These are phyloP conservation scores for Pythium dissotocum DNA, from an alignment of 352 stramenopile genomes.

Conservation along the genomic window DNA sequence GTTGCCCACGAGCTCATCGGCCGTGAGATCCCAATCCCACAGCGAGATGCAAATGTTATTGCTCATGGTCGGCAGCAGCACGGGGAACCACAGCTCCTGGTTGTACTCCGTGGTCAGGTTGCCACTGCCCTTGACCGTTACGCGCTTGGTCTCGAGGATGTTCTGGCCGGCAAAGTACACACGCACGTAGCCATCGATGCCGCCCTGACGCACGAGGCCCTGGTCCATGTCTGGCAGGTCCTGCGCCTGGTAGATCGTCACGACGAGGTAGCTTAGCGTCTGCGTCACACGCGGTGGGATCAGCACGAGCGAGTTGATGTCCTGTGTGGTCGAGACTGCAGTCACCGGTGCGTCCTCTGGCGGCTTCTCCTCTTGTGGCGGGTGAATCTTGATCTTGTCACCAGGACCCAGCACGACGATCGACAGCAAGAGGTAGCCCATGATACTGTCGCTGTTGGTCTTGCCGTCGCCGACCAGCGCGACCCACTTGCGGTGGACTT, in stretches of 20 bases:
- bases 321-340: constrained; percentile 31
- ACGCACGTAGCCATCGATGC: constrained; percentile 83
- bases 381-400: constrained; percentile 76
- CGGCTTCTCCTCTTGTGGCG: constrained; percentile 44
- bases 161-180: constrained; percentile 77
- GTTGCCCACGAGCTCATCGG: constrained; percentile 75
- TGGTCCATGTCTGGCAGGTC: constrained; percentile 88
- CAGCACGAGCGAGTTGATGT: constrained; percentile 81
- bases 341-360: constrained; percentile 27
- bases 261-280: constrained; percentile 72
- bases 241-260: constrained; percentile 76
- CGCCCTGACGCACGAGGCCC: constrained; percentile 54
- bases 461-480: constrained; percentile 75
- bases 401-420: constrained; percentile 84
- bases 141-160: constrained; percentile 65
- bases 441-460: constrained; percentile 81
- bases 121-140: constrained; percentile 62
- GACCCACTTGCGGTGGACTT: constrained; percentile 90
- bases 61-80: constrained; percentile 79
- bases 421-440: constrained; percentile 89
- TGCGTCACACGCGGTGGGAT: constrained; percentile 77
- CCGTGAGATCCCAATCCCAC: constrained; percentile 77
- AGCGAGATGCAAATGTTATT: constrained; percentile 84
- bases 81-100: constrained; percentile 88
- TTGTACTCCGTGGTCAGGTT: constrained; percentile 55